A percentile compares a stretch with the other conserved stretches of the same genome.
These are phyloP conservation scores for Immersiella caudata DNA, from an alignment of 495 filamentous ascomycete genomes.

Conservation along the genomic window DNA sequence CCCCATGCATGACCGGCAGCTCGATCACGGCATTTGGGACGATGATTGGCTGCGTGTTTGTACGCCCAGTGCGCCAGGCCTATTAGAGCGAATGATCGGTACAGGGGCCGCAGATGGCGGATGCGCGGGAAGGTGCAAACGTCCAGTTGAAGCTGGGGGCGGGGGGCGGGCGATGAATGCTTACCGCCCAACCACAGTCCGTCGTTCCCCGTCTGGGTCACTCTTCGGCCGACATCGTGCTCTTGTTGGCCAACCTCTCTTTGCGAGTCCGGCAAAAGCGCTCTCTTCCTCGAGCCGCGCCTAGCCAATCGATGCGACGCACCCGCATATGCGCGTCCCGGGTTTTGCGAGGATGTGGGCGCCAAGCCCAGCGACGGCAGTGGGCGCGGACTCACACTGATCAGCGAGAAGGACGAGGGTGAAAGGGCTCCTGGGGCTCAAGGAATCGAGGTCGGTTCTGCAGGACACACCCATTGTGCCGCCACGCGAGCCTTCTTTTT, in stretches of 20 bases:
- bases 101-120: slow-evolving; percentile 29
- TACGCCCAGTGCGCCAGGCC: slow-evolving; percentile 21
- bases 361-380: slow-evolving; percentile 25
- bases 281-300: slow-evolving; percentile 27
- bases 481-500: slow-evolving; percentile 10
- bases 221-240: slow-evolving; percentile 20
- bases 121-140: slow-evolving; percentile 13
- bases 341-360: slow-evolving; percentile 32
- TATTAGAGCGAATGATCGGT: slow-evolving; percentile 32
- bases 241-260: slow-evolving; percentile 23
- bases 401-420: not conserved
- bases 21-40: slow-evolving; percentile 34
- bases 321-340: slow-evolving; percentile 35
- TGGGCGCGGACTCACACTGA: not conserved
- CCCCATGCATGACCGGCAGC: slow-evolving; percentile 38
- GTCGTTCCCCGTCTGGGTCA: slow-evolving; percentile 18
- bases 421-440: not conserved
- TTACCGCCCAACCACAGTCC: slow-evolving; percentile 40
- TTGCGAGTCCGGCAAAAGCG: slow-evolving; percentile 36
- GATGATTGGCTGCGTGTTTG: slow-evolving; percentile 38
- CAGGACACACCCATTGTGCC: slow-evolving; percentile 7
- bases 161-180: slow-evolving; percentile 13
- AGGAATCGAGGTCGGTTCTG: not conserved
- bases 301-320: slow-evolving; percentile 33
- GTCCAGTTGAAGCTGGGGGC: slow-evolving; percentile 19